These are phyloP conservation scores for Rhizopus stolonifer DNA, from an alignment of 371 early-diverging fungal genomes.

Conservation along the genomic window DNA sequence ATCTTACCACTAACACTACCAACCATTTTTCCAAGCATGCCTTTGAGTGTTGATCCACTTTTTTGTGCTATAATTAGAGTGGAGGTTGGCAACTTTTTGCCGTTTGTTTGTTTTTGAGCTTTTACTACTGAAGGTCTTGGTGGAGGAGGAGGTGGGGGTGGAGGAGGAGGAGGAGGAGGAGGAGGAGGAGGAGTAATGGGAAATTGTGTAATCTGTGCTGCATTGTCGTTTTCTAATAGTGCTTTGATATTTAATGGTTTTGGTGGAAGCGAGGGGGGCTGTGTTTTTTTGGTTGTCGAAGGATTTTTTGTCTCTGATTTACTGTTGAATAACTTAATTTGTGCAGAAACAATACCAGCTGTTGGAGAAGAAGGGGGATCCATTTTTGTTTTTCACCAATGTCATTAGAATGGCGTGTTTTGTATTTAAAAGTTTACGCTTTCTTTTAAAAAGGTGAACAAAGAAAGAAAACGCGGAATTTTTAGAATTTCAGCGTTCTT, in stretches of 20 bases:
- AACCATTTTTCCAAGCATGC: constrained; percentile 62
- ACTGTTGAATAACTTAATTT: constrained; percentile 26
- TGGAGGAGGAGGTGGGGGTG: constrained; percentile 27
- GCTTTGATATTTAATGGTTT: constrained; percentile 4
- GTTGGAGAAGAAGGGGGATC: constrained; percentile 22
- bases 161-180: constrained; percentile 19
- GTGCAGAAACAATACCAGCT: constrained; percentile 25
- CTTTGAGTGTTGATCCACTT: constrained; percentile 53
- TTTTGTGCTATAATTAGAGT: constrained; percentile 18
- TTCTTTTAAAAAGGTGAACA: not conserved
- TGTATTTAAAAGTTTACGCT: not conserved
- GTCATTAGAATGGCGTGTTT: constrained; percentile 7
- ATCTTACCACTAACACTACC: constrained; percentile 52
- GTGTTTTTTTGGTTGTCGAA: constrained; percentile 5
- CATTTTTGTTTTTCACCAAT: constrained; percentile 15
- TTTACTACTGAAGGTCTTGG: constrained; percentile 23
- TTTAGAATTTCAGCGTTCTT: too few relatives aligned
- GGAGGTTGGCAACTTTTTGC: not conserved
- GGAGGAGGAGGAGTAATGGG: not conserved
- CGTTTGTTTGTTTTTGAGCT: constrained; percentile 3
- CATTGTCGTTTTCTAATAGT: not conserved
- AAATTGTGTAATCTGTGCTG: too few relatives aligned
- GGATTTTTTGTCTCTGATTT: constrained; percentile 20
- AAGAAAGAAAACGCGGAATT: too few relatives aligned
- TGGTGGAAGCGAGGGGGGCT: constrained; percentile 30